Evolutionary conservation across 208 protist species (phyloP).

Genomic region (Naegleria fowleri): DNA sequence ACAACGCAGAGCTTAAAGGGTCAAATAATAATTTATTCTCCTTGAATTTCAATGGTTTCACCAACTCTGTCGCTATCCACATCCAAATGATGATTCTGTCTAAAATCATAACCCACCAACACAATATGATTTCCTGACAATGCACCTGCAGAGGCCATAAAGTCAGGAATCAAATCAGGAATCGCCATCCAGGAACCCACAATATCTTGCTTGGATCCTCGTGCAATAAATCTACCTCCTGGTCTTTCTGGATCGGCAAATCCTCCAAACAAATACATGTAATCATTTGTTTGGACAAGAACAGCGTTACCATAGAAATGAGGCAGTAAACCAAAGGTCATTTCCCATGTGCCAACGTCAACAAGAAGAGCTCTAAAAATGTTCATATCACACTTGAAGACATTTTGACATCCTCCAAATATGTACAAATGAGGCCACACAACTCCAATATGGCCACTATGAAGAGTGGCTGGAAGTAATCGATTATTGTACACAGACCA

Average conservation of each 20-base stretch:
- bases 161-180: neutral
- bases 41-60: neutral
- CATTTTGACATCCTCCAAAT: neutral
- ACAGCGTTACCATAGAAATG: neutral
- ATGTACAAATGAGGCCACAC: neutral
- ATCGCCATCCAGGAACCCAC: neutral
- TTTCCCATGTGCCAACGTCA: neutral
- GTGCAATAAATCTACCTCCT: neutral
- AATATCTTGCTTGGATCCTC: neutral
- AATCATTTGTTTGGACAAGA: neutral
- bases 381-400: neutral
- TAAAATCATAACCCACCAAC: neutral
- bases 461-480: neutral
- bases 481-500: neutral
- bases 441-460: neutral
- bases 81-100: neutral
- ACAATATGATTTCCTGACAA: neutral
- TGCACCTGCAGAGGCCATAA: neutral
- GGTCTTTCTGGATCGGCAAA: neutral
- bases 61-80: neutral
- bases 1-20: too few relatives aligned
- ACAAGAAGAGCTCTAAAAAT: neutral
- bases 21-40: too few relatives aligned
- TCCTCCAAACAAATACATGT: neutral
- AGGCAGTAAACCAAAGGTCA: neutral